Evolutionary conservation across 768 basidiomycete genomes (phyloP), one percentile per base, ranked within the genome.

Genomic region (Auricularia cornea): DNA sequence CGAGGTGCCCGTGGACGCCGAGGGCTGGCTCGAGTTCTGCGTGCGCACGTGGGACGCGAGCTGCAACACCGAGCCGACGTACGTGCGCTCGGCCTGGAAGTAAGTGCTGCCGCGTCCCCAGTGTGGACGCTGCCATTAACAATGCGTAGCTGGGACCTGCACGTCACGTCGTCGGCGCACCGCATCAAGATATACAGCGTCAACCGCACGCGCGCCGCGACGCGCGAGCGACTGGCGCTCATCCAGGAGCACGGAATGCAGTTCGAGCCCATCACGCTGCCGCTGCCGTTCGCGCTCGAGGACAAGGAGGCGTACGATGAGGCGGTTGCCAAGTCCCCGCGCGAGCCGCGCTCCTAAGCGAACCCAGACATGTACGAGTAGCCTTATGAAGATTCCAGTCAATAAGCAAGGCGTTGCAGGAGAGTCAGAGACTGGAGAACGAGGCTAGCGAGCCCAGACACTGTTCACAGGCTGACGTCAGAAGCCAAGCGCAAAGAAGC

Each of bases 1-100:
- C 51, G 75, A 79, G 14, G 61, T 84, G 0, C 82, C 81, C 4
- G 79, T 83, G 41, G 80, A 81, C 48, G 82, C 81, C 3, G 81
- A 84, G 66, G 82, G 82, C 4, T 83, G 82, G 81, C 75, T 83
- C 40, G 82, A 83, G 66, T 79, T 83, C 72, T 80, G 80, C 62
- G 81, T 80, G 26, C 79, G 82, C 59, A 79, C 80, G 0, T 84
- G 83, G 82, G 82, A 83, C 66, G 81, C 80, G n/a, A 80, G 81
- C 8, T 80, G 80, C 71, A 83, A 84, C 66, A 83, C 82, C 2
- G 79, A 83, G 69, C 82, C 82, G 20, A 83, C 82, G 14, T 80
- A 77, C 63, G 79, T 83, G 18, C 79, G 81, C 54, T 82, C 81
- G 6, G 77, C 82, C 3, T 82, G 81, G 81, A 83, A 83, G 81